These are phyloP conservation scores for Botrytis pseudocinerea DNA, from an alignment of 2,329 filamentous ascomycete genomes.

Conservation along the genomic window DNA sequence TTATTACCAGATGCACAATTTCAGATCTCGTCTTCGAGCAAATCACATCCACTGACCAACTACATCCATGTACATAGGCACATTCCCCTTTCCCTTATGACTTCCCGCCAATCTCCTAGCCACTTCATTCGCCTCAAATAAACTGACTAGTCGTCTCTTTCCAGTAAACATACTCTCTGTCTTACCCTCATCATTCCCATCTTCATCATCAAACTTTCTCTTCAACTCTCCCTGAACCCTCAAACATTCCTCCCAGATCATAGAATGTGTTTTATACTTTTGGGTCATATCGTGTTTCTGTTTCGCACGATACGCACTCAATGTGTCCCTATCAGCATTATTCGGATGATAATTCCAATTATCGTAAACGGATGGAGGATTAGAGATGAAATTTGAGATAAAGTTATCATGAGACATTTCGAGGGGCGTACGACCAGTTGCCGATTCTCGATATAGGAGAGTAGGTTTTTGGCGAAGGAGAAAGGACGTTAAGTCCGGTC, in stretches of 20 bases:
- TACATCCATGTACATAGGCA: neutral
- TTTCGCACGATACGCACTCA: neutral
- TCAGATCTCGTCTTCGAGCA: too few relatives aligned
- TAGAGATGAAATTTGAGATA: slow-evolving; percentile 41
- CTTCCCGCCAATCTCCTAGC: slow-evolving; percentile 46
- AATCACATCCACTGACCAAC: slow-evolving; percentile 5
- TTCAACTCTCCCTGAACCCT: slow-evolving; percentile 17
- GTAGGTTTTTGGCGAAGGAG: slow-evolving; percentile 33
- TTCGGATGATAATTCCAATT: slow-evolving; percentile 31
- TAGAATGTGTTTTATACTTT: neutral
- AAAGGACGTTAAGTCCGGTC: slow-evolving; percentile 30
- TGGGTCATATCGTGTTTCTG: neutral
- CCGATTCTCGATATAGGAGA: slow-evolving; percentile 69
- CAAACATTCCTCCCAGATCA: slow-evolving; percentile 22
- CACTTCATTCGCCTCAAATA: slow-evolving; percentile 63
- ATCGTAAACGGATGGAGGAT: slow-evolving; percentile 31
- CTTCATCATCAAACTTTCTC: slow-evolving; percentile 4
- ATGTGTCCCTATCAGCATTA: neutral
- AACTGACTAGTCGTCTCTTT: slow-evolving; percentile 55
- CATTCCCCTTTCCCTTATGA: too few relatives aligned
- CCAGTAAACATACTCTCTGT: slow-evolving; percentile 30
- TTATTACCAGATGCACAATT: neutral
- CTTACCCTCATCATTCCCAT: slow-evolving; percentile 31
- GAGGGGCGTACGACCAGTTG: slow-evolving; percentile 70
- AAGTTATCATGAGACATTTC: slow-evolving; percentile 64